phyloP scores from a whole-genome alignment of 177 flowering plant species.

The Telopea speciosissima region DNA sequence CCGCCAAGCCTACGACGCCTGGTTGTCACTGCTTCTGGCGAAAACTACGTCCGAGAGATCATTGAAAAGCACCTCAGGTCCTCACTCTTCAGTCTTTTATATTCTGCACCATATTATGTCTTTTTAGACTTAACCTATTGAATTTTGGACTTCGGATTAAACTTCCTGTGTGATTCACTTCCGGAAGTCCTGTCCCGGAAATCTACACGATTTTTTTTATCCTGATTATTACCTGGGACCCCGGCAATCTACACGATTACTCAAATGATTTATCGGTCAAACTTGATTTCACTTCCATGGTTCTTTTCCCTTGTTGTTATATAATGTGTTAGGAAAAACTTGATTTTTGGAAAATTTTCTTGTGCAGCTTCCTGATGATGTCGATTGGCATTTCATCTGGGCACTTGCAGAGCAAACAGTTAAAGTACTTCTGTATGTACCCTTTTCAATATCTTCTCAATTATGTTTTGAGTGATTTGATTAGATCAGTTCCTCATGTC shows the following conservation, averaged over 20 bases:
- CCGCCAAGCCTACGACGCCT: constrained; percentile 73
- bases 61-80: constrained; percentile 92
- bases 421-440: constrained; percentile 65
- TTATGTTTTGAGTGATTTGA: too few relatives aligned
- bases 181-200: background rate
- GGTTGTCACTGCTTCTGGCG: constrained; percentile 92
- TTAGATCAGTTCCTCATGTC: too few relatives aligned
- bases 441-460: too few relatives aligned
- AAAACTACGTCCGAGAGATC: constrained; percentile 89
- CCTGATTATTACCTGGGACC: too few relatives aligned
- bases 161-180: background rate
- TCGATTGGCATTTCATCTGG: constrained; percentile 98
- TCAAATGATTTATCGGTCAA: background rate
- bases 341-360: background rate
- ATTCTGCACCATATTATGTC: background rate
- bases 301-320: too few relatives aligned
- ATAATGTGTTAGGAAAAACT: background rate
- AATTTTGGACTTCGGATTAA: background rate
- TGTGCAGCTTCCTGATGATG: constrained; percentile 87
- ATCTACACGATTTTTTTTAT: too few relatives aligned
- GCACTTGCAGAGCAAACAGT: constrained; percentile 96
- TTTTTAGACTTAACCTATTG: too few relatives aligned
- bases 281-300: too few relatives aligned
- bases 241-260: too few relatives aligned
- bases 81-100: background rate